Conservation (phyloP, 2,329 filamentous ascomycete genomes). For the Tolypocladium sp. region DNA sequence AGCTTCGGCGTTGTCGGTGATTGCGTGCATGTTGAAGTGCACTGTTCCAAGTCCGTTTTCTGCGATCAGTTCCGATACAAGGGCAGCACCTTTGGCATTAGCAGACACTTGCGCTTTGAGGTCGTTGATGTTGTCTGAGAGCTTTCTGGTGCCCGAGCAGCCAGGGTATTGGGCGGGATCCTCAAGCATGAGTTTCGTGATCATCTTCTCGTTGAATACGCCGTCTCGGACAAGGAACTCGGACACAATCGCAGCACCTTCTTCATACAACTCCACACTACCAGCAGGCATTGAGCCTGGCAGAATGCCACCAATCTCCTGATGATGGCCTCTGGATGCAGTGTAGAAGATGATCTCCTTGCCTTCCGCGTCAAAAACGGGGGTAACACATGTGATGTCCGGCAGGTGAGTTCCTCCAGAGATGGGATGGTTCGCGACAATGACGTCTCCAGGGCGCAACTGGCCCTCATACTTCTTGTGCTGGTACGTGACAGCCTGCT, state of each 20-base stretch:
- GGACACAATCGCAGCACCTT: slow-evolving; percentile 55
- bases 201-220: slow-evolving; percentile 67
- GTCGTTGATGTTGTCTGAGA: slow-evolving; percentile 79
- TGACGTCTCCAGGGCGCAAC: slow-evolving; percentile 23
- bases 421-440: slow-evolving; percentile 23
- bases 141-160: slow-evolving; percentile 68
- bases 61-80: slow-evolving; percentile 61
- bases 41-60: slow-evolving; percentile 67
- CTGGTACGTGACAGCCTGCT: slow-evolving; percentile 63
- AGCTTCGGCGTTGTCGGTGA: slow-evolving; percentile 34
- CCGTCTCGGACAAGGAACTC: slow-evolving; percentile 69
- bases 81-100: slow-evolving; percentile 73
- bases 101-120: slow-evolving; percentile 80
- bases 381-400: slow-evolving; percentile 26
- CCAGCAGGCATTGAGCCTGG: slow-evolving; percentile 78
- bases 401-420: slow-evolving; percentile 29
- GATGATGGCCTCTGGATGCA: slow-evolving; percentile 48
- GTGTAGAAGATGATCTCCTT: slow-evolving; percentile 38
- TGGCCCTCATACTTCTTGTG: slow-evolving; percentile 54
- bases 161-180: slow-evolving; percentile 68
- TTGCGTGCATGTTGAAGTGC: slow-evolving; percentile 44
- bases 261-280: slow-evolving; percentile 55
- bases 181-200: slow-evolving; percentile 60
- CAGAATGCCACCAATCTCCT: slow-evolving; percentile 62
- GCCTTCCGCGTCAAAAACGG: slow-evolving; percentile 38